Evolutionary conservation across 345 rosid species (phyloP).

Genomic region (Sonneratia alba): DNA sequence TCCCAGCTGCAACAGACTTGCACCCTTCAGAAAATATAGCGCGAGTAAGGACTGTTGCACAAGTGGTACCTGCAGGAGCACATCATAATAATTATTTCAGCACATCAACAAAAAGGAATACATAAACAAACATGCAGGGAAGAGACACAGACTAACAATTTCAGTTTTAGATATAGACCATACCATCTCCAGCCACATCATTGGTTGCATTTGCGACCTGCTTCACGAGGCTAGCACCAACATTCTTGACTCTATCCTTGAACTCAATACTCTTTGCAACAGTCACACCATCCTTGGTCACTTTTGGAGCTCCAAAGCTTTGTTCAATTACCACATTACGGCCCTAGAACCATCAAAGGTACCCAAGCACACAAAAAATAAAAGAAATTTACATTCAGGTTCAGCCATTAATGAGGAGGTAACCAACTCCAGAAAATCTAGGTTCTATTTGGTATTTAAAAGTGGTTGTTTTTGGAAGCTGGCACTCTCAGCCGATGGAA

Average conservation of each 20-base stretch:
- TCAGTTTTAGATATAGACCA: constrained; percentile 2
- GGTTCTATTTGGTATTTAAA: background rate
- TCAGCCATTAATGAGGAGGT: background rate
- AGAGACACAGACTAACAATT: background rate
- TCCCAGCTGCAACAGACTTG: constrained; percentile 94
- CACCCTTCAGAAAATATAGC: constrained; percentile 90
- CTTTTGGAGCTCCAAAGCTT: constrained; percentile 96
- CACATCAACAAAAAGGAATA: background rate
- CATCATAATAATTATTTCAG: background rate
- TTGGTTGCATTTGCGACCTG: constrained; percentile 99
- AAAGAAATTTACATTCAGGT: background rate
- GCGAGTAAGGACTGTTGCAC: constrained; percentile 83
- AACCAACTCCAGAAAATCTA: background rate
- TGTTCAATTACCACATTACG: constrained; percentile 91
- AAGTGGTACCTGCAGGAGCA: constrained; percentile 70
- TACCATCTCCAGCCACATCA: constrained; percentile 95
- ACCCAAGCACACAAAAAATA: background rate
- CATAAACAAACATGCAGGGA: background rate
- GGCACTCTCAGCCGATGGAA: background rate
- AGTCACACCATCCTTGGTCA: constrained; percentile 96
- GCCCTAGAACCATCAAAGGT: constrained; percentile 34
- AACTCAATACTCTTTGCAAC: constrained; percentile 97
- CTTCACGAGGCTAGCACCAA: constrained; percentile 98
- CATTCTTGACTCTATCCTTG: constrained; percentile 73
- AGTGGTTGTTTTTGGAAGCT: background rate